Evolutionary conservation across 345 rosid genomes (phyloP), one percentile per base, ranked within the genome.

Genomic region (Passiflora organensis): DNA sequence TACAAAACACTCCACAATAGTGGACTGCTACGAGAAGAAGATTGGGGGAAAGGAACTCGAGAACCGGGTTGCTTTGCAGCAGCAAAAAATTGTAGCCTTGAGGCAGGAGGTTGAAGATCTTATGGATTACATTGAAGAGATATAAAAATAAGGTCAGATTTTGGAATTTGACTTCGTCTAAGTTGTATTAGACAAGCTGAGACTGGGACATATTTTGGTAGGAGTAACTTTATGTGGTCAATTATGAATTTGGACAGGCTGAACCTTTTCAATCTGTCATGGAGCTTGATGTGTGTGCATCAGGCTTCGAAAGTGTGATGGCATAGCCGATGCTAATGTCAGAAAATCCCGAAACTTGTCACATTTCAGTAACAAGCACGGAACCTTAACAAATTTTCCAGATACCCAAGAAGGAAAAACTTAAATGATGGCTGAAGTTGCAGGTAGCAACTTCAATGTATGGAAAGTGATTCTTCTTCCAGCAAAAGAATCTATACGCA

Each of bases 81-180:
- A 85, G 75, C 94, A 73, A 67, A 89, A 79, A 74, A 66, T 93
- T 42, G 48, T 68, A 21, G 71, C 79, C 3, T 57, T 86, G 77
- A 86, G 85, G 80, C 91, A 81, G 73, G 99, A 93, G 58, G 78
- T 93, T 11, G 96, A 89, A 23, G 89, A 86, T 68, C 87, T 89
- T 66, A 77, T 84, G n/a, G 97, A 89, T 16, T 73, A 80, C 70
- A 74, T 89, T 10, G 89, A 82, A 43, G 96, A 85, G 76, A 82
- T 89, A 69, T 81, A 64, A 70, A 58, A 28, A 32, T 13, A 42
- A 8, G 48, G 44, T 17, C 21, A 42, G 62, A 18, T 17, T 14
- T 21, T 38, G 48, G 70, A 58, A 52, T 48, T 60, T 60, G 53
- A 32, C 56, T 51, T 12, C 20, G 24, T 5, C 34, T 8, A 28